Evolutionary conservation across 805 yeast species (phyloP).

Genomic region (Zygosaccharomyces pseudorouxii): DNA sequence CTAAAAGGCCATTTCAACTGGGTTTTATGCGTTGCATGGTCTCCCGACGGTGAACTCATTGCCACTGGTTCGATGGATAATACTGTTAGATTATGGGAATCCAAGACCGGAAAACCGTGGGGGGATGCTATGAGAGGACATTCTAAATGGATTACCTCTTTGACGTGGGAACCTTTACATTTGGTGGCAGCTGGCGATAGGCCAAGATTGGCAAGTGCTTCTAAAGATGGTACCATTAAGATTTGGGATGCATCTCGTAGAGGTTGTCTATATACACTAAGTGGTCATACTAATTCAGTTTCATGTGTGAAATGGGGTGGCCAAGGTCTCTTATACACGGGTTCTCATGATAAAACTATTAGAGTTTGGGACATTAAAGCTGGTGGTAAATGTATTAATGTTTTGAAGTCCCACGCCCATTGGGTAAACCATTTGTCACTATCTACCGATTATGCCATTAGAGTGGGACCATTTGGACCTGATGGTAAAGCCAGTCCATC

Average conservation of each 20-base stretch:
- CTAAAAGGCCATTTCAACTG: constrained; percentile 84
- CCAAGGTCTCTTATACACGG: constrained; percentile 72
- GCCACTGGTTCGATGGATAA: constrained; percentile 97
- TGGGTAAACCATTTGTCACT: constrained; percentile 95
- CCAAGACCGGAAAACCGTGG: constrained; percentile 62
- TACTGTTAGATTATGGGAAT: constrained; percentile 84
- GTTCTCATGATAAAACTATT: constrained; percentile 91
- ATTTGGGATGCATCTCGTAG: constrained; percentile 84
- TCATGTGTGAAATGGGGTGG: constrained; percentile 99
- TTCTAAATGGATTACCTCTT: constrained; percentile 79
- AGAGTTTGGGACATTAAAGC: constrained; percentile 80
- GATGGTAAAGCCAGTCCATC: constrained; percentile 44
- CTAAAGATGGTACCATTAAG: constrained; percentile 85
- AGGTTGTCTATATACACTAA: constrained; percentile 60
- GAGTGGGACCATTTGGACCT: constrained; percentile 87
- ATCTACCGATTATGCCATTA: constrained; percentile 81
- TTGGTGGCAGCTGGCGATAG: constrained; percentile 57
- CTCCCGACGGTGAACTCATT: constrained; percentile 83
- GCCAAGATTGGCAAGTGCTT: constrained; percentile 76
- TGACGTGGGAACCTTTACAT: constrained; percentile 94
- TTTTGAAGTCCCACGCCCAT: constrained; percentile 87
- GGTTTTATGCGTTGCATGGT: constrained; percentile 89
- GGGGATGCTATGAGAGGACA: constrained; percentile 81
- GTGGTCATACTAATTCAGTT: constrained; percentile 85
- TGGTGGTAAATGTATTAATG: constrained; percentile 71